phyloP scores from a whole-genome alignment of 2,329 filamentous ascomycete genomes.

The Pseudomassariella vexata region DNA sequence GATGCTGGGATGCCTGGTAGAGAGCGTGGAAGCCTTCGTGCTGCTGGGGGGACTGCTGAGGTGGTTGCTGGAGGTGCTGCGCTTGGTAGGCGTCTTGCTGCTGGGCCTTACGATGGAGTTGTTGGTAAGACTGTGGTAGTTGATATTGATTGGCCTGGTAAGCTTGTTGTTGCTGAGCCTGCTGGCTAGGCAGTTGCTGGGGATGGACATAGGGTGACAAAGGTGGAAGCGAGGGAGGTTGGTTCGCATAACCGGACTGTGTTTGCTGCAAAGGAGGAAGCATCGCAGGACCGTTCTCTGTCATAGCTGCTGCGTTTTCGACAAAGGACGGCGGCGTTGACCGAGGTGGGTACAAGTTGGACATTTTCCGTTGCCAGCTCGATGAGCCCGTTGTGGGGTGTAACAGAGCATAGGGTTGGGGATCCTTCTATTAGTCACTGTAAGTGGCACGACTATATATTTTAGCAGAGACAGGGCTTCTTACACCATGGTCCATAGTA shows the following conservation, averaged over 20 bases:
- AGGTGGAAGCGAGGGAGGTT: conserved; percentile 6
- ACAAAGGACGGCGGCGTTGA: conserved; percentile 1
- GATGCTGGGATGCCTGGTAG: conserved; percentile 6
- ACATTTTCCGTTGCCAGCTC: conserved; percentile 7
- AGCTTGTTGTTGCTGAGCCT: background rate
- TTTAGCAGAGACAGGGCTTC: conserved; percentile 6
- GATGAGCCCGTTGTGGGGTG: conserved; percentile 7
- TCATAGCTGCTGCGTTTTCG: background rate
- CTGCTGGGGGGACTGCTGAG: background rate
- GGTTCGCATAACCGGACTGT: conserved; percentile 1
- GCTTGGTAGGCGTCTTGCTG: background rate
- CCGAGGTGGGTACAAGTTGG: conserved; percentile 2
- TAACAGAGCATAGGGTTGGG: conserved; percentile 6
- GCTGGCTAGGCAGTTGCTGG: background rate
- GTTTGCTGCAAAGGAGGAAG: conserved; percentile 5
- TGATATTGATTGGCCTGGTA: conserved; percentile 1
- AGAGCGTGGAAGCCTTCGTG: conserved; percentile 6
- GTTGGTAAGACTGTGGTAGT: background rate
- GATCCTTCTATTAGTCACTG: conserved; percentile 5
- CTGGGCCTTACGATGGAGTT: background rate
- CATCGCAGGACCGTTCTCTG: conserved; percentile 1
- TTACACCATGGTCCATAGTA: conserved; percentile 45
- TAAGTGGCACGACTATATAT: background rate
- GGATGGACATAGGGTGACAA: conserved; percentile 3
- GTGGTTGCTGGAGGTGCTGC: conserved; percentile 1